Evolutionary conservation across 129 eudicot species (phyloP).

Genomic region (Centrapalus pauciflorus): DNA sequence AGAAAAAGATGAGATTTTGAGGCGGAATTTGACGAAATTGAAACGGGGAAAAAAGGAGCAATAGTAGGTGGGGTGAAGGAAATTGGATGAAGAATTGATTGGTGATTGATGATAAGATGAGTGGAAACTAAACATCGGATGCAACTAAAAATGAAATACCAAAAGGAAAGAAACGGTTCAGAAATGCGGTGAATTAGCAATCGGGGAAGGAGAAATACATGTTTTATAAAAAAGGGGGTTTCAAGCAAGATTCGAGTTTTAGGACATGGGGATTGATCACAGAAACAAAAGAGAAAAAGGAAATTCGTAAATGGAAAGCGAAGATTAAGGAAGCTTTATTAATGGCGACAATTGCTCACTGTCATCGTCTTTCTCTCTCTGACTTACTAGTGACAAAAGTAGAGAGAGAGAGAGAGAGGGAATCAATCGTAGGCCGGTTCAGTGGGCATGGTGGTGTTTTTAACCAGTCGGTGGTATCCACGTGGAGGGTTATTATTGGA

Average conservation of each 20-base stretch:
- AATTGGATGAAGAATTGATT: slow-evolving; percentile 35
- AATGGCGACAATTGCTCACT: slow-evolving; percentile 27
- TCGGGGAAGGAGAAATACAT: slow-evolving; percentile 22
- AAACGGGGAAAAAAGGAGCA: slow-evolving; percentile 36
- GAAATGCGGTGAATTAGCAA: slow-evolving; percentile 9
- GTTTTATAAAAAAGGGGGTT: slow-evolving; percentile 1
- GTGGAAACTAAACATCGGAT: slow-evolving; percentile 48
- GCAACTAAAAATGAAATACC: slow-evolving; percentile 7
- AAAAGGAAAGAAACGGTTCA: neutral
- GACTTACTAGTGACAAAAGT: neutral
- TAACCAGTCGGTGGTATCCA: slow-evolving; percentile 12
- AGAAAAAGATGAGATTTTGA: slow-evolving; percentile 37
- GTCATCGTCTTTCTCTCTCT: slow-evolving; percentile 15
- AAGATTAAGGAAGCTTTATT: slow-evolving; percentile 19
- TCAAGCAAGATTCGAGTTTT: slow-evolving; percentile 1
- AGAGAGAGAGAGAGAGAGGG: neutral
- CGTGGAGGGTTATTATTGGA: slow-evolving; percentile 24
- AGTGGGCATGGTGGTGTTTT: slow-evolving; percentile 10
- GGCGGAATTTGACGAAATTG: slow-evolving; percentile 52
- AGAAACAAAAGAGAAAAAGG: neutral
- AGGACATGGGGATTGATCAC: neutral
- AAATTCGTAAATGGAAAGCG: slow-evolving; percentile 3
- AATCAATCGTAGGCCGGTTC: slow-evolving; percentile 21
- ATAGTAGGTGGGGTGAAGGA: slow-evolving; percentile 37
- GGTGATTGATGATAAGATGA: slow-evolving; percentile 26